Base-by-base conservation (phyloP, 2,329 filamentous ascomycete genomes). In the Colletotrichum orbiculare region DNA sequence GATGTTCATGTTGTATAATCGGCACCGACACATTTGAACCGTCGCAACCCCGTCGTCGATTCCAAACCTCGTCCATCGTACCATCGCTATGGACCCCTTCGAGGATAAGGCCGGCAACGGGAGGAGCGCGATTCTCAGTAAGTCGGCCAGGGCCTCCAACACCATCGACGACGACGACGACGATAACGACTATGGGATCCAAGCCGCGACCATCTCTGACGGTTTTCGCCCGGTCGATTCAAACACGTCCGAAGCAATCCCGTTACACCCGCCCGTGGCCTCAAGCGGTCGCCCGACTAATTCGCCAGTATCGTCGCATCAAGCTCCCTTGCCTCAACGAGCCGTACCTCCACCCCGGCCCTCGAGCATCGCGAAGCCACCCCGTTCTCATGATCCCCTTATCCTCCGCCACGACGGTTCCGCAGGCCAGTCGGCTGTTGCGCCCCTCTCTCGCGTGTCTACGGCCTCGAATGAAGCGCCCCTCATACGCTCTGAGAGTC, bases 311-410 rank as follows among this genome's bases (percentile, higher is more conserved):
- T 46, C 56, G 62, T 62, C 58, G 34, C 62, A 58, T 25, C 25
- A 56, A 60, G 64, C 33, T 47, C 41, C 33, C 43, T 60, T 25
- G 64, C 39, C 41, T 17, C 52, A 50, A 49, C 47, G 64, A 69
- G 67, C 68, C 74, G 54, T 68, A 71, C 25, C 45, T 54, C 68
- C 73, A 37, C 74, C 75, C 61, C 79, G 84, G 62, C 81, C 84
- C 42, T 86, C 85, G 4, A 89, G 87, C 73, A 83, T 83, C 52
- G 78, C 83, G 12, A 89, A 89, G 67, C 79, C 83, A n/a, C 80
- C 79, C 6, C 77, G 76, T 11, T 77, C 74, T 7, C 76, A 81
- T 34, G 85, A 87, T 65, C 82, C 83, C 13, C 78, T 87, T 13
- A 77, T 83, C 8, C 76, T 87, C 41, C 79, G 82, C 50, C 81